Percentiles rank a stretch among this genome's conserved stretches.
Conservation (phyloP, 805 yeast genomes). For the Kodamaea sagamina region DNA sequence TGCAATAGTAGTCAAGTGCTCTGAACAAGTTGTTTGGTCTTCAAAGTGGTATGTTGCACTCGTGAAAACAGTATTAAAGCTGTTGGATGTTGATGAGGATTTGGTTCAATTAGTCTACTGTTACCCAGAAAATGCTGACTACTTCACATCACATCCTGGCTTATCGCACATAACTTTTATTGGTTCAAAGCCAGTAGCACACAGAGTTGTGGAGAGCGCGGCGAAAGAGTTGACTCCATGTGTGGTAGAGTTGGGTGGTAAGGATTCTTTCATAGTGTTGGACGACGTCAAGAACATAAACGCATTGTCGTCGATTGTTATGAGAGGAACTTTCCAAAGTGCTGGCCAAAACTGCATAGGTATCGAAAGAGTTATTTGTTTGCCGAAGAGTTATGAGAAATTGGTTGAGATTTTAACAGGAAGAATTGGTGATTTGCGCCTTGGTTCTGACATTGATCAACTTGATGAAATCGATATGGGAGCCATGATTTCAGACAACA, state of each 20-base stretch:
- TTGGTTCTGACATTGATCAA: constrained; percentile 93
- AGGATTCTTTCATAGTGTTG: constrained; percentile 85
- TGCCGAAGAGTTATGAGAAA: constrained; percentile 64
- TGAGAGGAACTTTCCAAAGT: constrained; percentile 96
- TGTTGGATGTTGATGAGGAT: constrained; percentile 76
- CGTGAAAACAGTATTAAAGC: constrained; percentile 68
- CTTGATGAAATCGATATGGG: constrained; percentile 93
- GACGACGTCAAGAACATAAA: constrained; percentile 67
- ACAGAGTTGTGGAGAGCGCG: constrained; percentile 80
- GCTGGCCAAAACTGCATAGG: constrained; percentile 99
- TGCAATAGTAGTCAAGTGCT: constrained; percentile 87
- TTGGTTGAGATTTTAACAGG: constrained; percentile 57
- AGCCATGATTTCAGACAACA: constrained; percentile 80
- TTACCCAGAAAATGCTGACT: constrained; percentile 86
- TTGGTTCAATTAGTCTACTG: constrained; percentile 87
- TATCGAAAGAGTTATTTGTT: constrained; percentile 87
- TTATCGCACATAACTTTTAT: constrained; percentile 89
- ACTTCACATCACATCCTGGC: constrained; percentile 80
- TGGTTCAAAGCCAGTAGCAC: constrained; percentile 95
- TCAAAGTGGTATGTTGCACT: constrained; percentile 74
- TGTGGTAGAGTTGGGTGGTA: constrained; percentile 95
- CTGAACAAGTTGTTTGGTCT: constrained; percentile 96
- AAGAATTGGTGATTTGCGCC: constrained; percentile 61
- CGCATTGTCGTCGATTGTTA: constrained; percentile 66
- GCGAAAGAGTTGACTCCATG: constrained; percentile 88